Conservation (phyloP, 495 filamentous ascomycete genomes). For the Pyrenula massariospora region DNA sequence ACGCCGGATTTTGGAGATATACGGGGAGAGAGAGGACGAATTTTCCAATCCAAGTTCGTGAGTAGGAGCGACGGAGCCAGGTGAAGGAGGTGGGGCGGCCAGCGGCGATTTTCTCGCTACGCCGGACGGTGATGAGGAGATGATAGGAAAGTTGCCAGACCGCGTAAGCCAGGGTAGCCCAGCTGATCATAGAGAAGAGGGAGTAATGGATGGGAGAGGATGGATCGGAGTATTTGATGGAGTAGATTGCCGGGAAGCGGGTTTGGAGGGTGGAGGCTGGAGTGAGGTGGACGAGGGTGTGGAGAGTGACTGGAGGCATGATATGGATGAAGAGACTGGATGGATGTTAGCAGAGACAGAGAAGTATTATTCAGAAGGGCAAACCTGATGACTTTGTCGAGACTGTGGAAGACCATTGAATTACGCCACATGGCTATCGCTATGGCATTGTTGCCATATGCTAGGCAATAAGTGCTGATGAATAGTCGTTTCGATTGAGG, state of each 20-base stretch:
- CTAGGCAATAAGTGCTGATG: slow-evolving; percentile 84
- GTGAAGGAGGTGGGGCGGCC: slow-evolving; percentile 94
- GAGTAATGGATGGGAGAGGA: slow-evolving; percentile 66
- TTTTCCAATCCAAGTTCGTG: slow-evolving; percentile 76
- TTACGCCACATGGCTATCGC: slow-evolving; percentile 99
- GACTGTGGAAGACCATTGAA: slow-evolving; percentile 91
- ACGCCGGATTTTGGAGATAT: slow-evolving; percentile 70
- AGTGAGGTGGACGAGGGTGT: slow-evolving; percentile 82
- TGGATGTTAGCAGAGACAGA: neutral
- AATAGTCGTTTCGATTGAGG: slow-evolving; percentile 84
- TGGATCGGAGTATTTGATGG: slow-evolving; percentile 62
- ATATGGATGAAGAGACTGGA: slow-evolving; percentile 89
- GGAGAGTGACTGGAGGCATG: slow-evolving; percentile 88
- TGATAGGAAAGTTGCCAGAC: slow-evolving; percentile 90
- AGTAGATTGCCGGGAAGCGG: slow-evolving; percentile 79
- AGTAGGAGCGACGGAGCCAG: slow-evolving; percentile 86
- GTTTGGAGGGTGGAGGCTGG: slow-evolving; percentile 46
- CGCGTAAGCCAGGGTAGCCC: slow-evolving; percentile 85
- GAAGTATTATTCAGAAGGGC: slow-evolving; percentile 2
- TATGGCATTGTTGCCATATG: slow-evolving; percentile 91
- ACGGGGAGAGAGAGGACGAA: slow-evolving; percentile 69
- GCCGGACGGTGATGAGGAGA: slow-evolving; percentile 83
- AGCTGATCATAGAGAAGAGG: slow-evolving; percentile 74
- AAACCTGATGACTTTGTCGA: slow-evolving; percentile 87
- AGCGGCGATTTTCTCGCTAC: slow-evolving; percentile 87